Base-by-base conservation (phyloP, 192 early-diverging fungal genomes). In the Kappamyces sp. region DNA sequence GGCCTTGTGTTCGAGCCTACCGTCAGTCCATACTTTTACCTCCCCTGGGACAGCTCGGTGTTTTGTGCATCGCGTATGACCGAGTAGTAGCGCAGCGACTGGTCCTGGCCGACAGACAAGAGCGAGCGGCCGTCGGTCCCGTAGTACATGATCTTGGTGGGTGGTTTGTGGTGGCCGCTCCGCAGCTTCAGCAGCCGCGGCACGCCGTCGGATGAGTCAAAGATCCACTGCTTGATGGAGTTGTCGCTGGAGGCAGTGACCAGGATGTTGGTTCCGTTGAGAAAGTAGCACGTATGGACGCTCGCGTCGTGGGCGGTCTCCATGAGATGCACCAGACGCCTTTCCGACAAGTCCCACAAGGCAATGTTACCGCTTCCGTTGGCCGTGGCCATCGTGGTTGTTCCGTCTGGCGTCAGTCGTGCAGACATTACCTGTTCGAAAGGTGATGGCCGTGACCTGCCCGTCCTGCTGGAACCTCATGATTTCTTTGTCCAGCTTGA, bases 311-410 rank as follows among this genome's bases (percentile, higher is more conserved):
- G 96, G 0, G 91, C 92, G 38, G 87, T 87, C 62, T 87, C 87
- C 77, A 93, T 74, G 37, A 93, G 74, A 63, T 90, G 86, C 43
- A 84, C 44, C 40, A 94, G 68, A 31, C 82, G 79, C 57, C 81
- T 77, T 47, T 84, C 80, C 46, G 87, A 77, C 50, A 99, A 73
- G 68, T 99, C 91, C 97, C 97, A 99, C 3, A 98, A 61, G 15
- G 87, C 82, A 36, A 98, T 77, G 70, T 94, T 88, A 39, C 97
- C 97, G 41, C 84, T 73, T 62, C 86, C 84, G 68, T 82, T 92
- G 23, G 85, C 87, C 0, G 94, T 85, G 3, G 90, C 94, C 96
- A 99, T 96, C 43, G 92, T 77, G 13, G 82, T 83, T 47, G 79
- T 75, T 49, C 84, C 89, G 66, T 94, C 92, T 86, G 47, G 9